These are phyloP conservation scores for Thermomucor indicae-seudaticae DNA, from an alignment of 371 early-diverging fungal species.

Conservation along the genomic window DNA sequence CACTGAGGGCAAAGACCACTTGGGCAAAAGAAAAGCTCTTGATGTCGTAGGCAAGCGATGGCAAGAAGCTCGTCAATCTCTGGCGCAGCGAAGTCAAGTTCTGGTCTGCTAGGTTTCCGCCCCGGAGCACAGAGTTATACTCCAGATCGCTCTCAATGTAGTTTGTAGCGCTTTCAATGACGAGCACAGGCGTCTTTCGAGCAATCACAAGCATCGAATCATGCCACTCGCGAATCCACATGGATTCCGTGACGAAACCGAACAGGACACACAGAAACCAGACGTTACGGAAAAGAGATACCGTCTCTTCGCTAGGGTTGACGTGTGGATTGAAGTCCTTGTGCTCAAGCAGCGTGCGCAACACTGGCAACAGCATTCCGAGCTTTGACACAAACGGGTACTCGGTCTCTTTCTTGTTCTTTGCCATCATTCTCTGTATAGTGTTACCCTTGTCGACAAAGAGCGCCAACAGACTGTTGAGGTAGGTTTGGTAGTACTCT, in stretches of 20 bases:
- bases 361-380: slow-evolving; percentile 63
- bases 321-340: slow-evolving; percentile 59
- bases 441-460: slow-evolving; percentile 74
- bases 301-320: slow-evolving; percentile 59
- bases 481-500: slow-evolving; percentile 54
- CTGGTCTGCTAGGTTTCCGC: slow-evolving; percentile 62
- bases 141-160: slow-evolving; percentile 89
- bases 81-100: slow-evolving; percentile 33
- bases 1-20: slow-evolving; percentile 77
- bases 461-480: slow-evolving; percentile 52
- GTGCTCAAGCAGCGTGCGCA: slow-evolving; percentile 58
- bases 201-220: slow-evolving; percentile 69
- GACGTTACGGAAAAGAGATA: slow-evolving; percentile 74
- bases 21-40: slow-evolving; percentile 70
- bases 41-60: slow-evolving; percentile 48
- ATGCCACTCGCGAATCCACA: slow-evolving; percentile 80
- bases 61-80: slow-evolving; percentile 30
- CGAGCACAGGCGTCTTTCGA: slow-evolving; percentile 80
- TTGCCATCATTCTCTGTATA: slow-evolving; percentile 46
- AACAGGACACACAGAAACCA: slow-evolving; percentile 88
- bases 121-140: slow-evolving; percentile 79
- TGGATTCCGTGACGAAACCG: slow-evolving; percentile 71
- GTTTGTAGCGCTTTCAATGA: slow-evolving; percentile 67
- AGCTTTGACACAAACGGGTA: slow-evolving; percentile 56
- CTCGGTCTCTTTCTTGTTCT: slow-evolving; percentile 49